Conservation (phyloP, 2,329 filamentous ascomycete species). For the Fusarium nodosum region DNA sequence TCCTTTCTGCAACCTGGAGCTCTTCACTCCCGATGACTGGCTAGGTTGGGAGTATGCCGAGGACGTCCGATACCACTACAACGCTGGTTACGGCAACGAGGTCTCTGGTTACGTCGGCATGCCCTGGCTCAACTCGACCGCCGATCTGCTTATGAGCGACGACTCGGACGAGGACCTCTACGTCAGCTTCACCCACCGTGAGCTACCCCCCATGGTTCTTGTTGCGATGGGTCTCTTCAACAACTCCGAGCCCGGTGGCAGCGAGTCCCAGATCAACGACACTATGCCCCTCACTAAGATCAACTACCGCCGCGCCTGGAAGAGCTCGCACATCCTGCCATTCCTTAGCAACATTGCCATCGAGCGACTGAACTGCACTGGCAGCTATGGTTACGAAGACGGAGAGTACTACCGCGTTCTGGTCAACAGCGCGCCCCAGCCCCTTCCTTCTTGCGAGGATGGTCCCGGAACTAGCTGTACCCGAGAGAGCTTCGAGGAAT, state of each 20-base stretch:
- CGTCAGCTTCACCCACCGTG: constrained; percentile 77
- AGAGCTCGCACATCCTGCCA: constrained; percentile 72
- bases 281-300: constrained; percentile 74
- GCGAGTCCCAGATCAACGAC: constrained; percentile 65
- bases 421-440: constrained; percentile 46
- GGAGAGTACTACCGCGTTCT: constrained; percentile 46
- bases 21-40: constrained; percentile 74
- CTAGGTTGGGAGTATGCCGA: constrained; percentile 75
- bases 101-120: constrained; percentile 71
- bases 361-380: constrained; percentile 71
- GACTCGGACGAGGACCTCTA: constrained; percentile 68
- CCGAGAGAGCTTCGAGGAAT: constrained; percentile 36
- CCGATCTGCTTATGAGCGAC: constrained; percentile 61
- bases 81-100: constrained; percentile 73
- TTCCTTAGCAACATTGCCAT: constrained; percentile 77
- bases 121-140: constrained; percentile 75
- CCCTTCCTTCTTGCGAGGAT: constrained; percentile 35
- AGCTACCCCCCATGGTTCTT: constrained; percentile 74
- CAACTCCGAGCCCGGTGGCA: constrained; percentile 69
- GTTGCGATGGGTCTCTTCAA: constrained; percentile 79
- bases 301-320: constrained; percentile 74
- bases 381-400: constrained; percentile 63
- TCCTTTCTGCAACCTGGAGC: constrained; percentile 70
- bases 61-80: constrained; percentile 75
- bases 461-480: constrained; percentile 44